Evolutionary conservation across 2,329 filamentous ascomycete species (phyloP).

Genomic region (Aspergillus clavatus): DNA sequence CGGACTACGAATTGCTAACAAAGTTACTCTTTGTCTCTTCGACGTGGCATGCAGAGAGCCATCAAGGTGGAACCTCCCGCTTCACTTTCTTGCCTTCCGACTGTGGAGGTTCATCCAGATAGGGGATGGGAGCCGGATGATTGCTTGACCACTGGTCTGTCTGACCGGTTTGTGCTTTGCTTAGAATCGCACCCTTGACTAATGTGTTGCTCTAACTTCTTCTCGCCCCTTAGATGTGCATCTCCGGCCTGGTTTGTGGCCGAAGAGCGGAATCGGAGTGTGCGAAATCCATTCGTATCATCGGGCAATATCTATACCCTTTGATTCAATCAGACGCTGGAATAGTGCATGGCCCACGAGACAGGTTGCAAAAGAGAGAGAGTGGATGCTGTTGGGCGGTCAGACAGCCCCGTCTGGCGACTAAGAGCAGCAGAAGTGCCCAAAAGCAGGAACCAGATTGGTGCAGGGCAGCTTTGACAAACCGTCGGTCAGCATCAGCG

Average conservation of each 20-base stretch:
- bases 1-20: neutral
- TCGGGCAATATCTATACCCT: no score
- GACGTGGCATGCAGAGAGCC: conserved; percentile 23
- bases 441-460: conserved; percentile 18
- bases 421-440: conserved; percentile 27
- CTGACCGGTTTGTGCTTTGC: no score
- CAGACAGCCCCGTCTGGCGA: conserved; percentile 18
- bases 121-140: conserved; percentile 5
- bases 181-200: no score
- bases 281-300: no score
- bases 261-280: no score
- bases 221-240: neutral
- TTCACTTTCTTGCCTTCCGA: conserved; percentile 11
- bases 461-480: neutral
- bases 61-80: conserved; percentile 17
- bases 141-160: conserved; percentile 5
- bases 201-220: no score
- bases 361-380: conserved; percentile 3
- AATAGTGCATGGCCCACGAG: conserved; percentile 9
- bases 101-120: neutral
- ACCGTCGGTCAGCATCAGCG: conserved; percentile 5
- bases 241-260: neutral
- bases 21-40: conserved; percentile 7
- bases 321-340: no score
- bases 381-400: conserved; percentile 19